Base-by-base conservation (phyloP, 352 stramenopile species). In the Phytophthora foliorum region DNA sequence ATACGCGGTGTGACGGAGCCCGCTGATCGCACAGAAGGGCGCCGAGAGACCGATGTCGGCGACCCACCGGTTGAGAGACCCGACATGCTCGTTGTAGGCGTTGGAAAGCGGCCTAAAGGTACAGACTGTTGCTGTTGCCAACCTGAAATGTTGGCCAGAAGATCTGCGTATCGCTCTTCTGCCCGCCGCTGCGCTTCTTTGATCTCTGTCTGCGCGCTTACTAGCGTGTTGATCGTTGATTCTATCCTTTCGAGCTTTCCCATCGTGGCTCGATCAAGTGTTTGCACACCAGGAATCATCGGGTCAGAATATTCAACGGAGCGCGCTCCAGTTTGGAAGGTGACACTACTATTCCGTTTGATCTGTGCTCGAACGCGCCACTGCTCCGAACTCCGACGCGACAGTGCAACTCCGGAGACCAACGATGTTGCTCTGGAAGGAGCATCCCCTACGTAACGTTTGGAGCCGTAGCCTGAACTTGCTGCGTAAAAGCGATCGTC, bases 201-300 rank as follows among this genome's bases (percentile, higher is more conserved):
- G 34, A 89, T 82, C 48, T 90, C 80, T 19, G 8, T 49, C 42
- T 91, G 81, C 5, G 58, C 45, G 11, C 48, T 63, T 34, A 78
- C 42, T 14, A 91, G 29, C 13, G 61, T 59, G 39, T 75, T 76
- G 27, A 91, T 74, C 14, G 67, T 80, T 6, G 67, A 60, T 57
- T 91, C 79, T 8, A 90, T 77, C 46, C 72, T 78, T 29, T 91
- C 81, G 14, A 91, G 41, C 53, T 88, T 90, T 9, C 54, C 60
- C 3, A 55, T 11, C 8, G 68, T 67, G 4, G 56, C 42, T 34
- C 55, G 64, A 44, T 80, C 72, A 21, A 71, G 61, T 22, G 53
- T 22, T 45, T 58, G 56, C 19, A 68, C 27, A 17, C 49, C 42
- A 67, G 46, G 36, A 29, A 45, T 21, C 21, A 31, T 32, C 13